Evolutionary conservation across 306 rosid species (phyloP).

Genomic region (Pyrus bretschneideri): DNA sequence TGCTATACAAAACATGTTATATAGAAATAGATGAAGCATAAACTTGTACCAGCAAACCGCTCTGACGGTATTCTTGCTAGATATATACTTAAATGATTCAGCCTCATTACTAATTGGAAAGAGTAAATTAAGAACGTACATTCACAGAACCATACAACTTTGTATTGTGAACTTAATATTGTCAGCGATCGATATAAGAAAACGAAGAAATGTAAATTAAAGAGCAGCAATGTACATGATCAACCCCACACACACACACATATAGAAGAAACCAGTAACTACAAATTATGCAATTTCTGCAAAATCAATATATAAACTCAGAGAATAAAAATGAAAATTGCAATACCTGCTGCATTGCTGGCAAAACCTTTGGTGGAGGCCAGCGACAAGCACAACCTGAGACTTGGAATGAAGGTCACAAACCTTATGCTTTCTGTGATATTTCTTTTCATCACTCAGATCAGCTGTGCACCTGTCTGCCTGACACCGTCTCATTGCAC

Average conservation of each 20-base stretch:
- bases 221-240: not conserved
- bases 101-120: too few relatives aligned
- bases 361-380: slow-evolving; percentile 56
- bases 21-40: not conserved
- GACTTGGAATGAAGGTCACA: slow-evolving; percentile 22
- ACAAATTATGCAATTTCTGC: not conserved
- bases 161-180: not conserved
- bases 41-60: not conserved
- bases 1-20: not conserved
- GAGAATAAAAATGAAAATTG: too few relatives aligned
- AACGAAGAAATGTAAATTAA: not conserved
- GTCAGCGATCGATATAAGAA: not conserved
- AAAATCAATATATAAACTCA: not conserved
- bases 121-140: too few relatives aligned
- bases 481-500: slow-evolving; percentile 49
- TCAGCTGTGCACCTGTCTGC: slow-evolving; percentile 60
- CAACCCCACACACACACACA: not conserved
- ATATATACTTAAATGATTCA: not conserved
- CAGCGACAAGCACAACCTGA: slow-evolving; percentile 52
- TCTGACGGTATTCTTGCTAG: not conserved
- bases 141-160: not conserved
- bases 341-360: slow-evolving; percentile 83
- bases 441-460: slow-evolving; percentile 54
- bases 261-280: not conserved
- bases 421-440: slow-evolving; percentile 60